Conservation (phyloP, 176 grass and related monocot species). For the Pontederia paniculata region DNA sequence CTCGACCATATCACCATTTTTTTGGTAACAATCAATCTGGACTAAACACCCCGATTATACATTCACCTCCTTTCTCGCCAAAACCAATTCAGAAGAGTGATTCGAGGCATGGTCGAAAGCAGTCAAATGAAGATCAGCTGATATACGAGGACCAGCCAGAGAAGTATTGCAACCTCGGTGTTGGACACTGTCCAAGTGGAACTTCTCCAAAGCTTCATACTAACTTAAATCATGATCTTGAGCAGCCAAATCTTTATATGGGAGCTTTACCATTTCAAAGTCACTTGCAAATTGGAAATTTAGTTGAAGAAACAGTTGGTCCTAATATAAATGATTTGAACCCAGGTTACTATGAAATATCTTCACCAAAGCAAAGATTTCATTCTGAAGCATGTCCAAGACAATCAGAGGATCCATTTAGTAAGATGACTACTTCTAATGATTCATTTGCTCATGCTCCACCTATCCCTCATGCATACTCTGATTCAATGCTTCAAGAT, state of each 20-base stretch:
- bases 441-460: slow-evolving; percentile 25
- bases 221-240: slow-evolving; percentile 21
- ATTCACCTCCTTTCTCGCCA: slow-evolving; percentile 34
- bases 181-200: slow-evolving; percentile 17
- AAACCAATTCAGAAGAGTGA: slow-evolving; percentile 25
- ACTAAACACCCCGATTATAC: slow-evolving; percentile 4
- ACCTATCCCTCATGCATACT: slow-evolving; percentile 51
- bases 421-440: slow-evolving; percentile 17
- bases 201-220: slow-evolving; percentile 16
- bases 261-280: slow-evolving; percentile 17
- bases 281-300: slow-evolving; percentile 30
- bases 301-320: slow-evolving; percentile 10
- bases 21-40: slow-evolving; percentile 30
- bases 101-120: slow-evolving; percentile 26
- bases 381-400: slow-evolving; percentile 37
- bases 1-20: slow-evolving; percentile 27
- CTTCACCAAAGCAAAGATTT: slow-evolving; percentile 26
- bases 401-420: slow-evolving; percentile 16
- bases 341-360: slow-evolving; percentile 25
- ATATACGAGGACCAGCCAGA: slow-evolving; percentile 16
- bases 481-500: slow-evolving; percentile 49
- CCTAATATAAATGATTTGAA: slow-evolving; percentile 32
- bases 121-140: slow-evolving; percentile 24
- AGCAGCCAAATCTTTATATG: slow-evolving; percentile 13
- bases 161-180: slow-evolving; percentile 27